phyloP scores from a whole-genome alignment of 2,329 filamentous ascomycete species.

The Myriosclerotinia scirpicola region DNA sequence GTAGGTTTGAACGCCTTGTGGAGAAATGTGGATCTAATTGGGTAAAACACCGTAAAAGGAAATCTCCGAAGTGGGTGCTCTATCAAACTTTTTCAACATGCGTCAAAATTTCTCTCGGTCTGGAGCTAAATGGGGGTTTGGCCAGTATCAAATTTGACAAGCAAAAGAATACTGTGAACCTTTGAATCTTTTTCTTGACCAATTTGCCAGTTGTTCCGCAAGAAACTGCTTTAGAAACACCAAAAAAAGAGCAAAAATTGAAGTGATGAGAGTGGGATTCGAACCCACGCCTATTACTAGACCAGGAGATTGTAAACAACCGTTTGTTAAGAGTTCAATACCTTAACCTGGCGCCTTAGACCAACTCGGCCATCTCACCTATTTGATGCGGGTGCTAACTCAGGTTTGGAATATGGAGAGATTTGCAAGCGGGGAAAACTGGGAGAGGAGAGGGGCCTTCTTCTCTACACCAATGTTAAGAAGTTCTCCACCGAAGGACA shows the following conservation, averaged over 20 bases:
- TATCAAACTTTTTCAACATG: not conserved
- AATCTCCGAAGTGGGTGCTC: conserved; percentile 2
- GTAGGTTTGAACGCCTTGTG: conserved; percentile 6
- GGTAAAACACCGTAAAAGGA: no score
- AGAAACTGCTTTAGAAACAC: not conserved
- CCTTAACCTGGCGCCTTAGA: conserved; percentile 22
- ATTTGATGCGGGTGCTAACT: rapidly evolving
- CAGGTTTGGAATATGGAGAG: not conserved
- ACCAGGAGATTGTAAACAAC: conserved; percentile 14
- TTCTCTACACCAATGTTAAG: not conserved
- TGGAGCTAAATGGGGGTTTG: not conserved
- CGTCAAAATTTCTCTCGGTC: not conserved
- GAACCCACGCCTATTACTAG: conserved; percentile 20
- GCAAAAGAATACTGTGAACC: not conserved
- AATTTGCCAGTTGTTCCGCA: not conserved
- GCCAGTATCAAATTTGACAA: not conserved
- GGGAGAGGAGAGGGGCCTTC: not conserved
- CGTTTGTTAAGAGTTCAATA: not conserved
- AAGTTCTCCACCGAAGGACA: not conserved
- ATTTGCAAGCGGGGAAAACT: not conserved
- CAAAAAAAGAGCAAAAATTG: not conserved
- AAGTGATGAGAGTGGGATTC: conserved; percentile 11
- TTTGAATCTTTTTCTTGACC: not conserved
- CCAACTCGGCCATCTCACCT: conserved; percentile 20
- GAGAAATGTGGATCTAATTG: conserved; percentile 10